Conservation (phyloP, 2,329 filamentous ascomycete genomes). For the Paradendryphiella salina region DNA sequence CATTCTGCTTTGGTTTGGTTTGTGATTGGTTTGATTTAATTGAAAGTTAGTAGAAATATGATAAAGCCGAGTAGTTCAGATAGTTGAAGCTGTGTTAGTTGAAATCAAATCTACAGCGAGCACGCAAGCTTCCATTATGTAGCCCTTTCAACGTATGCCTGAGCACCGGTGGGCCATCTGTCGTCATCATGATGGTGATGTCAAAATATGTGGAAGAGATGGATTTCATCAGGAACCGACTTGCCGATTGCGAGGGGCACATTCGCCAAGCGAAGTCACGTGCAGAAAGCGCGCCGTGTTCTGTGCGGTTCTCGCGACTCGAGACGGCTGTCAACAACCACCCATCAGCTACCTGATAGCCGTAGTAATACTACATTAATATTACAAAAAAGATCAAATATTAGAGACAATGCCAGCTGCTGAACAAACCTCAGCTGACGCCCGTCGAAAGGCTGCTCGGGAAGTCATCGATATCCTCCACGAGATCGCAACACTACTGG, state of each 20-base stretch:
- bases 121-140: slow-evolving; percentile 7
- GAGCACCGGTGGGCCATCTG: background rate
- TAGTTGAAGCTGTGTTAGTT: background rate
- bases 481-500: slow-evolving; percentile 86
- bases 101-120: background rate
- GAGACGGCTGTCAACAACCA: slow-evolving; percentile 7
- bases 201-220: slow-evolving; percentile 5
- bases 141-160: background rate
- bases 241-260: background rate
- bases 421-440: slow-evolving; percentile 38
- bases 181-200: slow-evolving; percentile 17
- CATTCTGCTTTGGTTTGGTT: slow-evolving; percentile 12
- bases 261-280: slow-evolving; percentile 12
- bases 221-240: background rate
- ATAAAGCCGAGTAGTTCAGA: background rate
- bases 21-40: background rate
- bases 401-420: slow-evolving; percentile 21
- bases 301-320: slow-evolving; percentile 3
- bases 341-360: background rate
- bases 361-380: background rate
- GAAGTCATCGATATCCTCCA: slow-evolving; percentile 80
- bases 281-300: slow-evolving; percentile 8
- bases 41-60: background rate
- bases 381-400: background rate
- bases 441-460: slow-evolving; percentile 74